Conservation (phyloP, 768 basidiomycete genomes). For the Boletus fagicola region DNA sequence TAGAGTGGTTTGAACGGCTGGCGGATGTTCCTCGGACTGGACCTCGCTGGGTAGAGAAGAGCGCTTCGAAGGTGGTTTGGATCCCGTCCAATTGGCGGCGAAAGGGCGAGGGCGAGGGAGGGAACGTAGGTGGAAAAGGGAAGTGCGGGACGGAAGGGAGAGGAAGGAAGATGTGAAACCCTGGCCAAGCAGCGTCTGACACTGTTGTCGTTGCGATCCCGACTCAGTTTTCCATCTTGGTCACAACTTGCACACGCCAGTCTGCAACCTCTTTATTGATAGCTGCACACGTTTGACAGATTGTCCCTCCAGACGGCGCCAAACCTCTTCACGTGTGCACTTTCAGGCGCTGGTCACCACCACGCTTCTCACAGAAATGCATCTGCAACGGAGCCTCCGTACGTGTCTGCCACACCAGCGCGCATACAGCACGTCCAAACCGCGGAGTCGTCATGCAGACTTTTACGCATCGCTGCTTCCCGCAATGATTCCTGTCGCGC, state of each 20-base stretch:
- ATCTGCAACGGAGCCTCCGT: neutral
- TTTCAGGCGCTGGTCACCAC: too few relatives aligned
- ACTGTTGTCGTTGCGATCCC: neutral
- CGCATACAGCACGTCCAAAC: constrained; percentile 10
- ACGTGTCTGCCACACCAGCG: constrained; percentile 1
- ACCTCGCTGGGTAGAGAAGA: neutral
- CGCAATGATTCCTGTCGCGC: constrained; percentile 73
- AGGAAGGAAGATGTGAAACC: neutral
- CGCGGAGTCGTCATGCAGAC: constrained; percentile 51
- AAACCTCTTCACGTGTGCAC: too few relatives aligned
- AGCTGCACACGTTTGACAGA: neutral
- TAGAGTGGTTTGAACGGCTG: neutral
- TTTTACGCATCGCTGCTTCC: constrained; percentile 73
- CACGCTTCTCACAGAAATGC: neutral
- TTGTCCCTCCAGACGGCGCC: too few relatives aligned
- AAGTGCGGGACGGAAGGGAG: neutral
- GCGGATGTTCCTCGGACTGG: neutral
- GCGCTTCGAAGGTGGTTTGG: neutral
- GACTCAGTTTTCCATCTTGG: constrained; percentile 16
- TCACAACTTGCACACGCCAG: constrained; percentile 9
- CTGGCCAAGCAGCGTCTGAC: neutral
- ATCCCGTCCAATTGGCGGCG: constrained; percentile 12
- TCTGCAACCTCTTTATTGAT: neutral
- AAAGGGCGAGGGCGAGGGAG: neutral
- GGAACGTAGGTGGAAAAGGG: neutral